A percentile compares a stretch with the other conserved stretches of the same genome.
phyloP scores from a whole-genome alignment of 106 monocot species.

The Dendrobium chrysotoxum region DNA sequence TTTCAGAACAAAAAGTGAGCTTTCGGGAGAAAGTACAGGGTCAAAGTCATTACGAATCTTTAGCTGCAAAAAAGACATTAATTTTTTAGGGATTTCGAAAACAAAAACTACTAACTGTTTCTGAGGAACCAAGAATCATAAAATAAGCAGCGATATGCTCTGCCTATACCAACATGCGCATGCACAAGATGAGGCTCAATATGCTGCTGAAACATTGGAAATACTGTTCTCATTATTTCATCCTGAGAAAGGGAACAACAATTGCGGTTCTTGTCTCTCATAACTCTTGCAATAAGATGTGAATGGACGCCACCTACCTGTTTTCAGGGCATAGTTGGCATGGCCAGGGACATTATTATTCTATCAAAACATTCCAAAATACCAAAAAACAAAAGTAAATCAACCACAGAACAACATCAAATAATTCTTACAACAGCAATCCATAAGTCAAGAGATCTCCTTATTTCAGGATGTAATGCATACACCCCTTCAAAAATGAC shows the following conservation, averaged over 20 bases:
- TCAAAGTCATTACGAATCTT: constrained; percentile 99
- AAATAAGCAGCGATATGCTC: constrained; percentile 6
- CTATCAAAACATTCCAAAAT: background rate
- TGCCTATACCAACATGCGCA: constrained; percentile 98
- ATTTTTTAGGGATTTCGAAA: background rate
- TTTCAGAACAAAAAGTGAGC: constrained; percentile 93
- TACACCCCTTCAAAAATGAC: constrained; percentile 98
- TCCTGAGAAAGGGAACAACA: constrained; percentile 68
- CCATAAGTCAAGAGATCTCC: constrained; percentile 85
- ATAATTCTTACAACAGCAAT: constrained; percentile 89
- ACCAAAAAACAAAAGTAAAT: background rate
- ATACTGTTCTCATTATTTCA: constrained; percentile 94
- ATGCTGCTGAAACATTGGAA: constrained; percentile 93
- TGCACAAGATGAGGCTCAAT: constrained; percentile 99
- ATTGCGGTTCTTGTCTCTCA: constrained; percentile 74
- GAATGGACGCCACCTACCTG: constrained; percentile 99
- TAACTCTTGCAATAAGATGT: constrained; percentile 94
- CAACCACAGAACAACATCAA: background rate
- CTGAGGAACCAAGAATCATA: background rate
- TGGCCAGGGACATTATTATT: background rate
- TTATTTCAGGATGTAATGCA: constrained; percentile 88
- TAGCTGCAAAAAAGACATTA: constrained; percentile 44
- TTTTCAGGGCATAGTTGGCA: constrained; percentile 3
- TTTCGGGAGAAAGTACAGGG: constrained; percentile 98
- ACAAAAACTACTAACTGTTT: background rate